Evolutionary conservation across 1,284 basidiomycete genomes (phyloP).

Genomic region (Termitomyces sp.): DNA sequence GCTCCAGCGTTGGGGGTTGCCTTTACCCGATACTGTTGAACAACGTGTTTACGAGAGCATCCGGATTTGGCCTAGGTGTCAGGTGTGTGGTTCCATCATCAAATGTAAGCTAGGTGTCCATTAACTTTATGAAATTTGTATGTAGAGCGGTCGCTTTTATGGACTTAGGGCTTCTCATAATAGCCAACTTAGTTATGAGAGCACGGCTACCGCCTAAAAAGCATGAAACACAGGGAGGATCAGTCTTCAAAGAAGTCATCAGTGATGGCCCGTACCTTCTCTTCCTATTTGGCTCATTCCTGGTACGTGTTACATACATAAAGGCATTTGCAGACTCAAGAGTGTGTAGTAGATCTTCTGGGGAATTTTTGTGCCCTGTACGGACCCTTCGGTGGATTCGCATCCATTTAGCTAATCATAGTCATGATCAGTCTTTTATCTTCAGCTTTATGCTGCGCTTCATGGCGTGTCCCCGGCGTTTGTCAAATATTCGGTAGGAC

Average conservation of each 20-base stretch:
- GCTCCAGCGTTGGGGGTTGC: slow-evolving; percentile 39
- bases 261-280: slow-evolving; percentile 28
- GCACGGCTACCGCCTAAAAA: slow-evolving; percentile 30
- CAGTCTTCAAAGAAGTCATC: slow-evolving; percentile 25
- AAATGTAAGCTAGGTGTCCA: neutral
- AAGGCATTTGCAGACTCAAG: neutral
- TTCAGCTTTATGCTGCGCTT: slow-evolving; percentile 37
- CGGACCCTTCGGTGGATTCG: slow-evolving; percentile 5
- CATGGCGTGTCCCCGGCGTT: slow-evolving; percentile 32
- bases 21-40: slow-evolving; percentile 48
- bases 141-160: slow-evolving; percentile 33
- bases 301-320: slow-evolving; percentile 15
- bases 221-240: slow-evolving; percentile 16
- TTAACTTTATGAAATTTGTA: slow-evolving; percentile 11
- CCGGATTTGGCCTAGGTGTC: slow-evolving; percentile 37
- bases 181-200: slow-evolving; percentile 35
- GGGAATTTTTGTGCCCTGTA: slow-evolving; percentile 37
- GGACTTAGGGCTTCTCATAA: slow-evolving; percentile 31
- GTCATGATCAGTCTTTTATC: slow-evolving; percentile 34
- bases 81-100: slow-evolving; percentile 22
- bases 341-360: slow-evolving; percentile 27
- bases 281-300: slow-evolving; percentile 27
- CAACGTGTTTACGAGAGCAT: slow-evolving; percentile 31
- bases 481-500: slow-evolving; percentile 36
- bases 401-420: neutral